These are phyloP conservation scores for Trichosporon sp. DNA, from an alignment of 1,284 basidiomycete species.

Conservation along the genomic window DNA sequence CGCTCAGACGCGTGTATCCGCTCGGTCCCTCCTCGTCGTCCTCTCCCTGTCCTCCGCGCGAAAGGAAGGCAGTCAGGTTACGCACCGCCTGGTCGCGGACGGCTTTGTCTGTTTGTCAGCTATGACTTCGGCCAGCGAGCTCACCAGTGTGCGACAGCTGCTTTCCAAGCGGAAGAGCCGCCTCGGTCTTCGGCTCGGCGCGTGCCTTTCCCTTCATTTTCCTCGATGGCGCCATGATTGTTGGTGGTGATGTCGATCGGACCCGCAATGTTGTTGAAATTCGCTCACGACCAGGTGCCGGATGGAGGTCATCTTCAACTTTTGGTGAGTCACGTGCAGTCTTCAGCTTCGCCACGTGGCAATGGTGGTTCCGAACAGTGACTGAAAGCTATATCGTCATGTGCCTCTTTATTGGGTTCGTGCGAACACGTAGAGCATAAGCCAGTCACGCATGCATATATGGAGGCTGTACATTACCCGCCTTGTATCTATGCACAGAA, in stretches of 20 bases:
- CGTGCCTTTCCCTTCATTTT: slow-evolving; percentile 39
- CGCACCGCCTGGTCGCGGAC: slow-evolving; percentile 59
- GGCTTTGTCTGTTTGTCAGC: slow-evolving; percentile 69
- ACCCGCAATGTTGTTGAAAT: slow-evolving; percentile 14
- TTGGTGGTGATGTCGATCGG: slow-evolving; percentile 9
- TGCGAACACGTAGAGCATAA: background rate
- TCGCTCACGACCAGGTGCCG: background rate
- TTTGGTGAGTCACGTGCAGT: slow-evolving; percentile 21
- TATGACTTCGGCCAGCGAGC: slow-evolving; percentile 35
- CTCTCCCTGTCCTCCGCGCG: slow-evolving; percentile 63
- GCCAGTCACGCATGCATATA: background rate
- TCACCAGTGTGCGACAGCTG: slow-evolving; percentile 85
- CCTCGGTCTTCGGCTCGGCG: slow-evolving; percentile 38
- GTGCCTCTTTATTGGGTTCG: background rate
- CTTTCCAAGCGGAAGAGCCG: slow-evolving; percentile 71
- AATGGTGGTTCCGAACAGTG: background rate
- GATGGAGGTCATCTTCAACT: slow-evolving; percentile 19
- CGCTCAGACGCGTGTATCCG: slow-evolving; percentile 59
- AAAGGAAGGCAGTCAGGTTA: slow-evolving; percentile 63
- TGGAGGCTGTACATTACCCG: too few relatives aligned
- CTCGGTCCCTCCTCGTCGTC: slow-evolving; percentile 33
- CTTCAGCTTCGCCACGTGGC: background rate
- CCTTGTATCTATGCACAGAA: too few relatives aligned
- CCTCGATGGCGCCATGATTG: slow-evolving; percentile 17
- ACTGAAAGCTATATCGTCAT: background rate